Evolutionary conservation across 768 basidiomycete genomes (phyloP).

Genomic region (Lactarius vividus): DNA sequence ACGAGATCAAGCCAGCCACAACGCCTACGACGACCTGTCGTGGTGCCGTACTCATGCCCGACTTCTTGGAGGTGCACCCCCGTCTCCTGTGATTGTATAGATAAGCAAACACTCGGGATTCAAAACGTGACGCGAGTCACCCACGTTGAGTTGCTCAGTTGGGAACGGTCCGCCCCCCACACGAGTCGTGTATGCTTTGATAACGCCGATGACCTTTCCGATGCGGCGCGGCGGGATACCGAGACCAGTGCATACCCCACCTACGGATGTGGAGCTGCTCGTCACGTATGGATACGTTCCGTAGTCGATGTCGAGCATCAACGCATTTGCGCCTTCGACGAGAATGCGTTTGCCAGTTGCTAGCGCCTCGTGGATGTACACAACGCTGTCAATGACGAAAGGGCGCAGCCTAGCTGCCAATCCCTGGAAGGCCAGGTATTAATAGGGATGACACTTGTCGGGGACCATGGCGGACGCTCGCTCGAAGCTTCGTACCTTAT

Average conservation of each 20-base stretch:
- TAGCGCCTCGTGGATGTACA: conserved; percentile 81
- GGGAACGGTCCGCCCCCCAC: conserved; percentile 99
- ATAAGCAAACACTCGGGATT: background rate
- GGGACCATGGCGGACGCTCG: conserved; percentile 22
- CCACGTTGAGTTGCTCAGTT: conserved; percentile 86
- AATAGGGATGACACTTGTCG: background rate
- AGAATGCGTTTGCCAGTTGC: conserved; percentile 74
- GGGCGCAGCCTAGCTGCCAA: conserved; percentile 84
- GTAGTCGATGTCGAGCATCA: conserved; percentile 98
- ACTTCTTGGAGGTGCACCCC: conserved; percentile 92
- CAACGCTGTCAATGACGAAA: conserved; percentile 85
- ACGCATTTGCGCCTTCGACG: conserved; percentile 96
- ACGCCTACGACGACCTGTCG: conserved; percentile 88
- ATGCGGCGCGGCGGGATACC: conserved; percentile 90
- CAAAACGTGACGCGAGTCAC: conserved; percentile 31
- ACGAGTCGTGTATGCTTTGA: conserved; percentile 98
- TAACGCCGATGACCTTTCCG: conserved; percentile 85
- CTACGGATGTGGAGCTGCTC: conserved; percentile 88
- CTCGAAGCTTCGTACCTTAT: conserved; percentile 57
- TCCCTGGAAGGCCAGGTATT: conserved; percentile 42
- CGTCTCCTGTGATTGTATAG: conserved; percentile 49
- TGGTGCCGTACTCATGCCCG: conserved; percentile 87
- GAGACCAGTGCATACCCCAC: conserved; percentile 97
- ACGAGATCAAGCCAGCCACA: conserved; percentile 99
- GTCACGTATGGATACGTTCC: conserved; percentile 99